phyloP scores from a whole-genome alignment of 1,284 basidiomycete species.

The Caloboletus firmus region DNA sequence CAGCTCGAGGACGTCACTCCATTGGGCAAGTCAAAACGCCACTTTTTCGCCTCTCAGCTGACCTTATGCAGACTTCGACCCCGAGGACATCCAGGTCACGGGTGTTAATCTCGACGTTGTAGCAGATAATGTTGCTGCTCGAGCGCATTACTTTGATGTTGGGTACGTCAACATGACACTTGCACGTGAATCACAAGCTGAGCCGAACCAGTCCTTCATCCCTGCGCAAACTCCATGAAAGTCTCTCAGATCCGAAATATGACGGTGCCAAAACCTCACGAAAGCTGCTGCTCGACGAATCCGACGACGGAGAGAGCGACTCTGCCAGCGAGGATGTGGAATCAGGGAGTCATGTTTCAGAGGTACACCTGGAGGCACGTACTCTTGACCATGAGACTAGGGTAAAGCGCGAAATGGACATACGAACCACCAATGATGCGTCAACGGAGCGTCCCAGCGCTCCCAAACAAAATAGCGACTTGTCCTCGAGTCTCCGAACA shows the following conservation, averaged over 20 bases:
- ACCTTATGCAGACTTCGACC: slow-evolving; percentile 64
- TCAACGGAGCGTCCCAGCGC: slow-evolving; percentile 3
- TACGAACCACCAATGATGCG: not conserved
- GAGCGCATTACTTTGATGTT: slow-evolving; percentile 82
- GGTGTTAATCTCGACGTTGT: slow-evolving; percentile 29
- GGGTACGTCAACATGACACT: slow-evolving; percentile 52
- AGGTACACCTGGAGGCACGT: slow-evolving; percentile 31
- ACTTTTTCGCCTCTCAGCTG: slow-evolving; percentile 5
- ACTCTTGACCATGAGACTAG: slow-evolving; percentile 5
- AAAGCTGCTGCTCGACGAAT: slow-evolving; percentile 53
- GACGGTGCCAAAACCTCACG: slow-evolving; percentile 65
- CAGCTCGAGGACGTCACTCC: slow-evolving; percentile 73
- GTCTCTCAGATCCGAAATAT: slow-evolving; percentile 73
- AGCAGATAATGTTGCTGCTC: slow-evolving; percentile 40
- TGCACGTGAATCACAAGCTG: slow-evolving; percentile 6
- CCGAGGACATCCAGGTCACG: slow-evolving; percentile 58
- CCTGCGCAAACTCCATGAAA: slow-evolving; percentile 63
- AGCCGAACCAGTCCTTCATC: slow-evolving; percentile 57
- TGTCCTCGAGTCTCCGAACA: slow-evolving; percentile 54
- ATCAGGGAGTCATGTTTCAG: slow-evolving; percentile 11
- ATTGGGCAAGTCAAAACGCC: slow-evolving; percentile 46
- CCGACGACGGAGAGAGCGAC: slow-evolving; percentile 39
- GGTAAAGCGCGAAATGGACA: slow-evolving; percentile 1
- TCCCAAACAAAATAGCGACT: slow-evolving; percentile 44
- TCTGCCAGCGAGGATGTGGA: slow-evolving; percentile 29